Base-by-base conservation (phyloP, 441 rosid species). In the Omphalea diandra region DNA sequence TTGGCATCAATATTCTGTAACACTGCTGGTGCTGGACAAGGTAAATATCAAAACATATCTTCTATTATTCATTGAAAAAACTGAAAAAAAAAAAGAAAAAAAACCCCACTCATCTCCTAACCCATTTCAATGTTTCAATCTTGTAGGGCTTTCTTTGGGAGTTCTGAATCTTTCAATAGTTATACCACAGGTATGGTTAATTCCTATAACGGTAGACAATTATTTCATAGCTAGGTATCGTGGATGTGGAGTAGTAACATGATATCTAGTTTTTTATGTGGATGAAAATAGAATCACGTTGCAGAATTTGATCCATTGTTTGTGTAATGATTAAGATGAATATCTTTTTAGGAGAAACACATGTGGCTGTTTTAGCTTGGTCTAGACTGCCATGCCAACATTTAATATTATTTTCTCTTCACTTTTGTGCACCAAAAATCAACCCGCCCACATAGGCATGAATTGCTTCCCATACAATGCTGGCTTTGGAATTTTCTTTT, bases 21-120 rank as follows among this genome's bases (percentile, higher is more conserved):
- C 56, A 64, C 75, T 32, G 65, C 90, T 3, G 92, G 90, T 59
- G 97, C 94, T 43, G 97, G 98, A 66, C 97, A 94, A 90, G 98
- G 97, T 90, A 79, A 71, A n/a, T n/a, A 46, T n/a, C n/a, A n/a
- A 1, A 8, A n/a, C 0, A 2, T 4, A 57, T 8, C 5, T 47
- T 14, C 1, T 8, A 18, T 10, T 59, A 8, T 38, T 22, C 6
- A 32, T 24, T 35, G 27, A 20, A 7, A 3, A 17, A 56, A n/a
- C n/a, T n/a, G n/a, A 44, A 31, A 0, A 18, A 18, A 20, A 0
- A 12, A 10, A 18, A 18, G 27, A 40, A 5, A 22, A 27, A 59
- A 31, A 26, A 26, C 5, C n/a, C n/a, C n/a, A n/a, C n/a, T n/a
- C n/a, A 26, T 54, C 35, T 41, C 24, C 26, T 54, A 1, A 43